Conservation (phyloP, 2,329 filamentous ascomycete species). For the Hyphodiscus sp. region DNA sequence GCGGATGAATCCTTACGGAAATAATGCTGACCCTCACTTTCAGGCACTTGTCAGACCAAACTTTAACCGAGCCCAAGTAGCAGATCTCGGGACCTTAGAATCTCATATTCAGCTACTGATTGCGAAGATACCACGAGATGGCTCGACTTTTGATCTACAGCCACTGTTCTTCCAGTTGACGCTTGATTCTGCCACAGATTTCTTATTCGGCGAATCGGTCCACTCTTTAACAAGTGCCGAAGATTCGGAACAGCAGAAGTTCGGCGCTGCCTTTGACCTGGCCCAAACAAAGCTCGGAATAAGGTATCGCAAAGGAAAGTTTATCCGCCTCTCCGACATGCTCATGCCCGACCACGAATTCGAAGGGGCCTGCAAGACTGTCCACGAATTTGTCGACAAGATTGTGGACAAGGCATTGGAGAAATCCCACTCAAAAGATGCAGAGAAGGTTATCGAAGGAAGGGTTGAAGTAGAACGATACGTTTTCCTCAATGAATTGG, state of each 20-base stretch:
- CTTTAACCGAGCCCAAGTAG: conserved; percentile 48
- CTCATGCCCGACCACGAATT: conserved; percentile 25
- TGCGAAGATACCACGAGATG: conserved; percentile 49
- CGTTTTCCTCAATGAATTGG: conserved; percentile 51
- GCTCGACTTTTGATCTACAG: conserved; percentile 53
- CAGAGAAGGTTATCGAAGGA: conserved; percentile 32
- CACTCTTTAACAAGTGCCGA: conserved; percentile 24
- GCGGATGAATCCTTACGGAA: background rate
- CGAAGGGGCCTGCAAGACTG: conserved; percentile 29
- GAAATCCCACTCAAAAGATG: conserved; percentile 22
- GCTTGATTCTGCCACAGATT: conserved; percentile 35
- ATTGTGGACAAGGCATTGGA: conserved; percentile 38
- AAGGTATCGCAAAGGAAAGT: conserved; percentile 36
- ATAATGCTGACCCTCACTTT: background rate
- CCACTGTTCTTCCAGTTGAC: conserved; percentile 55
- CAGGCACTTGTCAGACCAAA: conserved; percentile 44
- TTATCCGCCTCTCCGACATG: conserved; percentile 4
- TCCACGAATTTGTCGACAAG: conserved; percentile 42
- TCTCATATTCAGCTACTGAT: conserved; percentile 57
- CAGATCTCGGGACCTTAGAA: conserved; percentile 66
- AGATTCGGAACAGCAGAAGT: conserved; percentile 30
- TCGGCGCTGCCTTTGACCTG: conserved; percentile 43
- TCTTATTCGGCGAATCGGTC: conserved; percentile 53
- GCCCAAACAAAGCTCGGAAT: conserved; percentile 35
- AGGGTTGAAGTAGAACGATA: conserved; percentile 36